A percentile compares a stretch with the other conserved stretches of the same genome.
Conservation (phyloP, 129 eudicot genomes). For the Pseudognaphalium luteoalbum region DNA sequence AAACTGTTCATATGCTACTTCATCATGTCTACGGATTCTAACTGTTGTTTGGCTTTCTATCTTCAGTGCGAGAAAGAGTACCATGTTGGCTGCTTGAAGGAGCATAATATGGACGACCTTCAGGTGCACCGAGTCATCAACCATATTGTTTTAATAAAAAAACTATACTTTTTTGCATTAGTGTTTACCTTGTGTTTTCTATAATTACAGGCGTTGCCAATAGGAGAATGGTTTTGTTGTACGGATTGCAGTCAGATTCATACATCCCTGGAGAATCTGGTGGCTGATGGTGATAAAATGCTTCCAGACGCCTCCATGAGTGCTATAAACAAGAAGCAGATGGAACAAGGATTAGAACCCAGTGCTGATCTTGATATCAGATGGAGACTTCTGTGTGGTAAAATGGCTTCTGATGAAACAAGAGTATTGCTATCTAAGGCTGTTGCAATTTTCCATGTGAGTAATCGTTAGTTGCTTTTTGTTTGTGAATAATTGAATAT, state of each 20-base stretch:
- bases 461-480: slow-evolving; percentile 23
- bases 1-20: slow-evolving; percentile 1
- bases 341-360: slow-evolving; percentile 41
- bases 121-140: slow-evolving; percentile 34
- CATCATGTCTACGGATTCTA: slow-evolving; percentile 13
- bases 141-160: background rate
- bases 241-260: slow-evolving; percentile 50
- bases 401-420: slow-evolving; percentile 57
- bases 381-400: slow-evolving; percentile 87
- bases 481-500: slow-evolving; percentile 4
- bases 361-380: slow-evolving; percentile 52
- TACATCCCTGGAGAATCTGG: slow-evolving; percentile 46
- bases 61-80: slow-evolving; percentile 88
- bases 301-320: slow-evolving; percentile 54
- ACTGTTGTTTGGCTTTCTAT: background rate
- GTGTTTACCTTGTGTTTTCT: background rate
- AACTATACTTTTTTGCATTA: no score
- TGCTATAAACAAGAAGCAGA: slow-evolving; percentile 51
- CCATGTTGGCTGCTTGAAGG: slow-evolving; percentile 83
- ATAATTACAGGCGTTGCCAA: slow-evolving; percentile 66
- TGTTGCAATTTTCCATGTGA: slow-evolving; percentile 87
- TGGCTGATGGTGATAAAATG: slow-evolving; percentile 51
- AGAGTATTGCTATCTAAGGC: slow-evolving; percentile 65
- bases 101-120: slow-evolving; percentile 61
- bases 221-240: slow-evolving; percentile 78